Base-by-base conservation (phyloP, 257 asterid genomes). In the Coffea canephora region DNA sequence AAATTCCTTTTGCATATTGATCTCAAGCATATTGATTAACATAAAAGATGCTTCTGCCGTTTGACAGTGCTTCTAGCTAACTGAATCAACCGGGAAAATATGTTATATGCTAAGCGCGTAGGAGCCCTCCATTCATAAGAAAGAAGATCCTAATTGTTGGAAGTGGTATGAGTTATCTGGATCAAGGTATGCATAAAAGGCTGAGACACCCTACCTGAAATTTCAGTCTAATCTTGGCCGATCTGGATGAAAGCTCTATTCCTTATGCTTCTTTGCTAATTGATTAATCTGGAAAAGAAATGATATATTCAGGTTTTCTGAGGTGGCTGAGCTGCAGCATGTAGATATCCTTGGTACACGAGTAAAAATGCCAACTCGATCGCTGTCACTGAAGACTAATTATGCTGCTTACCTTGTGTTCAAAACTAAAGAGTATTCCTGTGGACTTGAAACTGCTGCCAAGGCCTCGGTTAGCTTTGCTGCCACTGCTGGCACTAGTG, bases 261-360 rank as follows among this genome's bases (percentile, higher is more conserved):
- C 7, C 0, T 45, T 68, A 13, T 8, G 18, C 14, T 59, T 68
- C 75, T 8, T 46, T 18, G 36, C 10, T 71, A 71, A 23, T 46
- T 46, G n/a, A 46, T 23, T 23, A 19, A 15, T 41, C 23, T 52
- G 1, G 23, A 4, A 64, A 23, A 34, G 27, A 23, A 23, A 39
- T 18, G 0, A 8, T 59, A 7, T 62, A 15, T 84, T n/a, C 86
- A 93, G 97, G 89, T 92, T 93, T 73, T 50, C 84, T 0, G 93
- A 93, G 81, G 97, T 92, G 81, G 96, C 93, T 5, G 80, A 79
- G 82, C 90, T 93, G 65, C 84, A 59, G 65, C 59, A 80, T 6
- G 87, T 86, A 45, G 86, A 90, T 23, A 89, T 91, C 96, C 90
- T 94, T 27, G 89, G 89, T 25, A 83, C 91, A 57, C 86, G 82